A percentile compares a stretch with the other conserved stretches of the same genome.
Evolutionary conservation across 192 early-diverging fungal species (phyloP).

Genomic region (Phlyctochytrium bullatum): DNA sequence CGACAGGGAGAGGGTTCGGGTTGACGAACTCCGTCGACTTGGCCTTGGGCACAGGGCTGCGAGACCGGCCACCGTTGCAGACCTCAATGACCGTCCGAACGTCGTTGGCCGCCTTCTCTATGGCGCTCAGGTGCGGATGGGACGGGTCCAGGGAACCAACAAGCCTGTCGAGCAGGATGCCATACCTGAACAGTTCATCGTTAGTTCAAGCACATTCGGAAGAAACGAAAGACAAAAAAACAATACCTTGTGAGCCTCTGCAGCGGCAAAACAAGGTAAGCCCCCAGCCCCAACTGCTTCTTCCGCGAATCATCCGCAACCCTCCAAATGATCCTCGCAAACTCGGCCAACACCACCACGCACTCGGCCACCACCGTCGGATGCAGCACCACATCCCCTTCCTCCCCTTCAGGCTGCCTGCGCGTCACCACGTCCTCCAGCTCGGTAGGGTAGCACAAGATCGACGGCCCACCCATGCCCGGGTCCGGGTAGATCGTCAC

Average conservation of each 20-base stretch:
- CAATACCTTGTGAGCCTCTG: conserved; percentile 1
- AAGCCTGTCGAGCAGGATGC: not conserved
- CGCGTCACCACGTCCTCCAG: too few species aligned
- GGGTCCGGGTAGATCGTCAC: too few species aligned
- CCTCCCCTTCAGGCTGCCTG: too few species aligned
- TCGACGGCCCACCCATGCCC: too few species aligned
- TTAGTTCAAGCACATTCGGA: not conserved
- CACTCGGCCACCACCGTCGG: too few species aligned
- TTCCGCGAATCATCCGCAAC: not conserved
- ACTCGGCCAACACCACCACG: too few species aligned
- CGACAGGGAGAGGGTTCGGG: too few species aligned
- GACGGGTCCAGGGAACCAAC: not conserved
- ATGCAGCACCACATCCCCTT: too few species aligned
- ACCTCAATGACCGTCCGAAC: not conserved
- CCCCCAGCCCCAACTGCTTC: not conserved
- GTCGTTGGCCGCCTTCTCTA: not conserved
- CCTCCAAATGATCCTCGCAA: not conserved
- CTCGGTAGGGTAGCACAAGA: too few species aligned
- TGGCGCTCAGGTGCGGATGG: not conserved
- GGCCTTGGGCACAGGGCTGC: too few species aligned
- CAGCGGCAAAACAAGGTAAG: not conserved
- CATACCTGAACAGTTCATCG: not conserved
- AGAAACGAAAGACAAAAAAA: not conserved
- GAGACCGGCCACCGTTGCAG: not conserved
- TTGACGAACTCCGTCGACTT: too few species aligned